Evolutionary conservation across 345 rosid genomes (phyloP).

Genomic region (Acer negundo): DNA sequence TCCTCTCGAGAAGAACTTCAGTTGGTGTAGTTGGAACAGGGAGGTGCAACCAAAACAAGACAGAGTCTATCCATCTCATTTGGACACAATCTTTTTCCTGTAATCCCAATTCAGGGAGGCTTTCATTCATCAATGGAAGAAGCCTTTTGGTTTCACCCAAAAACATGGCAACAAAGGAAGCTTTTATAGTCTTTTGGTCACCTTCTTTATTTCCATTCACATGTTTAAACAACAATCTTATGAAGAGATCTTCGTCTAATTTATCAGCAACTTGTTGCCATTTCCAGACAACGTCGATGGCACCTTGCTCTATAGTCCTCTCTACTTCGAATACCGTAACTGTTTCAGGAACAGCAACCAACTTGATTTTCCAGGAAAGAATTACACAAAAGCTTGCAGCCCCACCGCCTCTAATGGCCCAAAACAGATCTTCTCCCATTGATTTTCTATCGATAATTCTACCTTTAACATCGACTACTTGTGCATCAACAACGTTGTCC

Average conservation of each 20-base stretch:
- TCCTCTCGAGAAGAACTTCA: slow-evolving; percentile 18
- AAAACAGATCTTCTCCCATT: slow-evolving; percentile 35
- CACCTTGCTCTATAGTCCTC: slow-evolving; percentile 39
- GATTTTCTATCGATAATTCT: too few relatives aligned
- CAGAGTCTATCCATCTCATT: slow-evolving; percentile 51
- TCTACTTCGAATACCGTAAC: slow-evolving; percentile 46
- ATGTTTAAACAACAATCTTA: slow-evolving; percentile 23
- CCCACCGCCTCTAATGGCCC: slow-evolving; percentile 67
- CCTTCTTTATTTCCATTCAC: slow-evolving; percentile 24
- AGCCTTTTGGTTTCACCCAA: slow-evolving; percentile 34
- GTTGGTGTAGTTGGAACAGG: slow-evolving; percentile 19
- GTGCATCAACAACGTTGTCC: too few relatives aligned
- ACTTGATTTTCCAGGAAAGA: slow-evolving; percentile 48
- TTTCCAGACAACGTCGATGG: slow-evolving; percentile 29
- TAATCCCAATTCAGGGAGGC: slow-evolving; percentile 46
- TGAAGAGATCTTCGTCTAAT: slow-evolving; percentile 46
- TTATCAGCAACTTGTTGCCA: slow-evolving; percentile 52
- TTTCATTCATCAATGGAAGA: slow-evolving; percentile 17
- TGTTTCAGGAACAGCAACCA: slow-evolving; percentile 39
- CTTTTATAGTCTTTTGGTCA: slow-evolving; percentile 23
- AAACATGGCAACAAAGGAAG: slow-evolving; percentile 36
- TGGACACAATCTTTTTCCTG: slow-evolving; percentile 35
- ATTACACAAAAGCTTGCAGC: slow-evolving; percentile 53
- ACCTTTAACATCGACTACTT: too few relatives aligned
- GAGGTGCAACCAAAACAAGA: slow-evolving; percentile 22